Evolutionary conservation across 805 yeast genomes (phyloP).

Genomic region (Sugiyamaella smithiae): DNA sequence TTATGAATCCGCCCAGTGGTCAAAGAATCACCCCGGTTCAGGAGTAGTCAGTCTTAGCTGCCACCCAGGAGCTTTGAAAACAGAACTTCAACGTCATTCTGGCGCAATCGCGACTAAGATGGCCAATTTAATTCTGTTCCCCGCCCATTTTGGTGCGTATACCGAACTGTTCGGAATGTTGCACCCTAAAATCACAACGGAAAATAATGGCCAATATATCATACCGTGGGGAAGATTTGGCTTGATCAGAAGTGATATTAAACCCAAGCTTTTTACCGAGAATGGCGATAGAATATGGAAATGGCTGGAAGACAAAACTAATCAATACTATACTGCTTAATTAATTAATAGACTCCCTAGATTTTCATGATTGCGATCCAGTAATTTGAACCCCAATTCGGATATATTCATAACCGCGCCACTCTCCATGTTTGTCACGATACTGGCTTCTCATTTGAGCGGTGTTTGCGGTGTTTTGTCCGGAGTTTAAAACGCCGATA

Average conservation of each 20-base stretch:
- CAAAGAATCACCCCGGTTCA: conserved; percentile 33
- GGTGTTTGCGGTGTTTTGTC: too few species aligned
- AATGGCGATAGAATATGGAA: too few species aligned
- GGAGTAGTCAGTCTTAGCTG: conserved; percentile 36
- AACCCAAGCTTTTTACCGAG: too few species aligned
- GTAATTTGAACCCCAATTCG: too few species aligned
- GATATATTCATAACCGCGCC: too few species aligned
- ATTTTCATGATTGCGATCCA: too few species aligned
- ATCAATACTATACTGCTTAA: too few species aligned
- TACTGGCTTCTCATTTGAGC: too few species aligned
- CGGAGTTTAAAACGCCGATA: too few species aligned
- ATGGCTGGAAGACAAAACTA: too few species aligned
- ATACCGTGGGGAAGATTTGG: conserved; percentile 47
- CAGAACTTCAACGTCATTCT: conserved; percentile 36
- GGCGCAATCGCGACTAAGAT: neutral
- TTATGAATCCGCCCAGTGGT: conserved; percentile 40
- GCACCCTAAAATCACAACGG: conserved; percentile 36
- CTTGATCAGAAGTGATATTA: neutral
- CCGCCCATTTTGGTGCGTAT: conserved; percentile 40
- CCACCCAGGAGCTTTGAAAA: conserved; percentile 42
- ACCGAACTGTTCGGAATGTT: conserved; percentile 41
- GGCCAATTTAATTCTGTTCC: conserved; percentile 16
- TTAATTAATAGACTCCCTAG: too few species aligned
- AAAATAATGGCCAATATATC: conserved; percentile 38
- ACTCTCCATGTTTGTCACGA: too few species aligned